Evolutionary conservation across 495 filamentous ascomycete species (phyloP), one percentile per base, ranked within the genome.

Genomic region (Lichina pygmaea): DNA sequence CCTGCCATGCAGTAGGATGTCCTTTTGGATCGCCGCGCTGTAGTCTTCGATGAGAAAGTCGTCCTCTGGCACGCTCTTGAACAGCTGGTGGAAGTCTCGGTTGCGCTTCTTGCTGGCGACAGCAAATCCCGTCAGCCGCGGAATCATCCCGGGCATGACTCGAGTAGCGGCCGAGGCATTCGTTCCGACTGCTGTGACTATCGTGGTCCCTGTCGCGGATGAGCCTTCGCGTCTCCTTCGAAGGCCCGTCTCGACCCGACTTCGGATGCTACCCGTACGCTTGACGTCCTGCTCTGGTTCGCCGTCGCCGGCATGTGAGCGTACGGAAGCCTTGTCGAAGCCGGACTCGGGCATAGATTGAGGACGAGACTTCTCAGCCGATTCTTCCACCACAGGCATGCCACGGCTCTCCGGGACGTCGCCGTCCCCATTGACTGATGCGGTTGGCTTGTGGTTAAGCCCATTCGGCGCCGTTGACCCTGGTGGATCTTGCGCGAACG

Each of bases 1-100:
- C 37, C 89, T 72, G 2, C 89, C 89, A 51, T 93, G 86, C 9
- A 91, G 70, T 41, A 99, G 76, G 48, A 99, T 99, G 55, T 99
- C 89, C 44, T 82, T 73, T 57, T 99, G 89, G 13, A 99, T 58
- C 12, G 89, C 89, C 55, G 86, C 93, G 55, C 91, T 93, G 57
- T 94, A 99, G 58, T 99, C 89, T 55, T 99, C 89, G 49, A 99
- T 95, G 9, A 99, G 66, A 51, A 89, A 94, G 57, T 99, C 89
- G 52, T 95, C 89, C 48, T 99, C 89, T 1, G 89, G 89, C 0
- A 99, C 91, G 51, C 84, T 94, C 56, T 81, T 77, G 66, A 99
- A 99, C 13, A 92, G 61, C 41, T 72, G 70, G 54, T 99, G 89
- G 49, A 95, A 99, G 56, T 95, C 91, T 32, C 82, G 67, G 57